phyloP scores from a whole-genome alignment of 768 basidiomycete species.

The Hygrocybe coccinea region DNA sequence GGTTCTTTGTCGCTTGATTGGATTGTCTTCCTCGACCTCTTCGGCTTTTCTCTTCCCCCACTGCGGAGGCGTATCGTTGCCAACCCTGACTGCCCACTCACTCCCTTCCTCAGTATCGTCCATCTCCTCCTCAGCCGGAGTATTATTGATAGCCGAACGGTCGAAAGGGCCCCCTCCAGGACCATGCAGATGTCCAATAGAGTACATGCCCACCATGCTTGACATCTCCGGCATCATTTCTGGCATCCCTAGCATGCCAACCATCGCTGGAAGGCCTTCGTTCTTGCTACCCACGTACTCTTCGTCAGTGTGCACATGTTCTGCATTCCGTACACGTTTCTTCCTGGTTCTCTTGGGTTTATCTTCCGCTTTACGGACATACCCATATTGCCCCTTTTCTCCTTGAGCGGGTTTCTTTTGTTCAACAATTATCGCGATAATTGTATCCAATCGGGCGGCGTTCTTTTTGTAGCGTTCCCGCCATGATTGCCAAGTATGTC shows the following conservation, averaged over 20 bases:
- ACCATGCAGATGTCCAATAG: constrained; percentile 11
- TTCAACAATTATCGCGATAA: constrained; percentile 63
- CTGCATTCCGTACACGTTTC: constrained; percentile 37
- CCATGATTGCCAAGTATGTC: constrained; percentile 90
- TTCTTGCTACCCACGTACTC: constrained; percentile 17
- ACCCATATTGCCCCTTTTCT: constrained; percentile 80
- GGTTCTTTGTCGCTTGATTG: constrained; percentile 41
- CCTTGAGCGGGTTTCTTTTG: constrained; percentile 63
- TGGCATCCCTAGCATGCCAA: constrained; percentile 10
- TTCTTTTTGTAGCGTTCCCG: constrained; percentile 87
- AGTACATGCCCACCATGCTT: neutral
- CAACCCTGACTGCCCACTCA: constrained; percentile 66
- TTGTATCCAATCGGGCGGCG: constrained; percentile 55
- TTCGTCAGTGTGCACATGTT: constrained; percentile 23
- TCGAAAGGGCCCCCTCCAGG: constrained; percentile 25
- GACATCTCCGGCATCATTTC: constrained; percentile 9
- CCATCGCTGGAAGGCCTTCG: constrained; percentile 12
- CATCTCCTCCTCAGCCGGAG: constrained; percentile 62
- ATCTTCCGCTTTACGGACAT: constrained; percentile 69
- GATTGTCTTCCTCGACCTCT: constrained; percentile 31
- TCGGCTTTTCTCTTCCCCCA: constrained; percentile 64
- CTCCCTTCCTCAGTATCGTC: constrained; percentile 52
- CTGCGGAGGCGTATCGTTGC: constrained; percentile 55
- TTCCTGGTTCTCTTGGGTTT: constrained; percentile 55
- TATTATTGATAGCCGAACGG: constrained; percentile 33